Evolutionary conservation across 148 eudicot genomes (phyloP), one percentile per base, ranked within the genome.

Genomic region (Vaccinium macrocarpon): DNA sequence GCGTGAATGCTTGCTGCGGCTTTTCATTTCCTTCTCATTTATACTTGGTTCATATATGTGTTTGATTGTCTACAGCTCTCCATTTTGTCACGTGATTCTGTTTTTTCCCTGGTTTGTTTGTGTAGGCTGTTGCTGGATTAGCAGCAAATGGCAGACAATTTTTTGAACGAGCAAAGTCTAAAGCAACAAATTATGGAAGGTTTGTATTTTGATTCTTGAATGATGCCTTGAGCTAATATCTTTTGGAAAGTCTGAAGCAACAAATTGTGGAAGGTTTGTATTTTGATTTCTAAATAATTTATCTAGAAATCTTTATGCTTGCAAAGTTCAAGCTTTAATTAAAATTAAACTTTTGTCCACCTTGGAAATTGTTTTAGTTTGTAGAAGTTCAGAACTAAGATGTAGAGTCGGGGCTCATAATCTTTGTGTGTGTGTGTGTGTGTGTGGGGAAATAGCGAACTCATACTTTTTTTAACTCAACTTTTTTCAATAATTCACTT

Each of bases 111-210:
- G 29, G 7, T 55, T 15, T 15, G 8, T 75, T 46, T 27, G 76
- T 51, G 66, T 85, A 91, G 93, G 93, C 88, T 82, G 93, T 91
- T 84, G 91, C 91, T 72, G 91, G 93, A 64, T 88, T 91, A 83
- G 93, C 93, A 51, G 93, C 91, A 81, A 91, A 91, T 87, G 93
- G 93, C 19, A 85, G 93, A 82, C 93, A 91, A 82, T 89, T 91
- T 78, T 90, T 91, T 82, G 86, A 91, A 52, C 50, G 93, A 82
- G 88, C 93, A 15, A 91, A 91, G 83, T 87, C 93, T 82, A 90
- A 89, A 86, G 90, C 93, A 73, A 81, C 88, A 82, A 88, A 88
- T 78, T 91, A 89, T 81, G 93, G 89, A 78, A 89, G 86, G 91
- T 91, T 57, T 78, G 56, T 42, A n/a, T 55, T 25, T 6, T 49